phyloP scores from a whole-genome alignment of 2,329 filamentous ascomycete genomes.

The Aspergillus chevalieri region DNA sequence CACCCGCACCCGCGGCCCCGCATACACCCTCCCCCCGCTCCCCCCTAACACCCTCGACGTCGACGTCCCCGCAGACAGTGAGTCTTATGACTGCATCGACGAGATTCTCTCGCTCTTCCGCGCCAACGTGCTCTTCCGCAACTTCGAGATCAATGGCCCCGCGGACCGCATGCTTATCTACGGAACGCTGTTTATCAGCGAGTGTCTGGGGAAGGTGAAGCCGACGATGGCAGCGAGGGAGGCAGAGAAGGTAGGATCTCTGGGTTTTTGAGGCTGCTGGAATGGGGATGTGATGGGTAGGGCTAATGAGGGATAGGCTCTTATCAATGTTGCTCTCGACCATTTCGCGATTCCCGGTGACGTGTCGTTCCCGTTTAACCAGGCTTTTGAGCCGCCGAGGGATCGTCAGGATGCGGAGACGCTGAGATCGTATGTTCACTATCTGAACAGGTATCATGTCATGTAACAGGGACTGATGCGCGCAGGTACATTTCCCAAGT shows the following conservation, averaged over 20 bases:
- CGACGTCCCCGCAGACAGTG: slow-evolving; percentile 69
- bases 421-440: slow-evolving; percentile 64
- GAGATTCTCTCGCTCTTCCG: slow-evolving; percentile 90
- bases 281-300: background rate
- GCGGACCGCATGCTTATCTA: slow-evolving; percentile 94
- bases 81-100: slow-evolving; percentile 94
- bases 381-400: slow-evolving; percentile 86
- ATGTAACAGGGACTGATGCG: background rate
- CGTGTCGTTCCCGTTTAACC: slow-evolving; percentile 86
- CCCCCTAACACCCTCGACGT: slow-evolving; percentile 48
- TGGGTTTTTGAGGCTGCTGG: background rate
- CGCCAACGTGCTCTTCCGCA: slow-evolving; percentile 97
- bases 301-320: slow-evolving; percentile 51
- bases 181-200: slow-evolving; percentile 89
- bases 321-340: slow-evolving; percentile 86
- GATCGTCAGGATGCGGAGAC: slow-evolving; percentile 86
- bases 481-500: slow-evolving; percentile 69
- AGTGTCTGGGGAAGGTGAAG: slow-evolving; percentile 83
- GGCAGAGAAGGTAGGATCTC: slow-evolving; percentile 54
- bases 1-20: slow-evolving; percentile 91
- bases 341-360: slow-evolving; percentile 94
- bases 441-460: background rate
- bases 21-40: slow-evolving; percentile 70
- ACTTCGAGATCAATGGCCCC: slow-evolving; percentile 97
- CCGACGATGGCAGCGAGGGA: slow-evolving; percentile 61